Percentiles rank a stretch among this genome's conserved stretches.
These are phyloP conservation scores for Colletotrichum lindemuthianum DNA, from an alignment of 2,329 filamentous ascomycete genomes.

Conservation along the genomic window DNA sequence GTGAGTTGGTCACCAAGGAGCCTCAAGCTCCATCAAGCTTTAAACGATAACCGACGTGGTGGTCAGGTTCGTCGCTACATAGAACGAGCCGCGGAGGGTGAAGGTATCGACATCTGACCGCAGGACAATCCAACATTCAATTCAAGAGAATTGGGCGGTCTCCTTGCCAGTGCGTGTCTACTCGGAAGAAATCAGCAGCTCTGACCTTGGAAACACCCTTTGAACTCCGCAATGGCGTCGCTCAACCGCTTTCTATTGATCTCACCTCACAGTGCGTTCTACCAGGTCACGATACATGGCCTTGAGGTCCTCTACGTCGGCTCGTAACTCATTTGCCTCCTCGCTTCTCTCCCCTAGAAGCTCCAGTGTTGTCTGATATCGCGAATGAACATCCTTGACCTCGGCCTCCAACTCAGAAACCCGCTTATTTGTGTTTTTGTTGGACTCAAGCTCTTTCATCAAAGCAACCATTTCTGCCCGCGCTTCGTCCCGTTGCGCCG, in stretches of 20 bases:
- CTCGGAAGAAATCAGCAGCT: too few species aligned
- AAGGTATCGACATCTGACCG: constrained; percentile 74
- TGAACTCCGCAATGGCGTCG: background rate
- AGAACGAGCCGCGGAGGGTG: constrained; percentile 79
- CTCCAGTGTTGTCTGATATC: constrained; percentile 92
- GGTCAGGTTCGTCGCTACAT: constrained; percentile 79
- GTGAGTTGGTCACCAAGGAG: constrained; percentile 38
- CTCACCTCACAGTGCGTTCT: constrained; percentile 79
- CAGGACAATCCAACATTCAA: background rate
- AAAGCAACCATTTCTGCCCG: constrained; percentile 89
- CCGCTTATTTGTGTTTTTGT: constrained; percentile 67
- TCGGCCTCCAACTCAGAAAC: constrained; percentile 74
- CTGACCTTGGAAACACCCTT: background rate
- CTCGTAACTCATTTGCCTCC: constrained; percentile 86
- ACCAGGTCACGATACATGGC: constrained; percentile 95
- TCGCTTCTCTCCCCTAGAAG: constrained; percentile 98
- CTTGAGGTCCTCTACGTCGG: constrained; percentile 93
- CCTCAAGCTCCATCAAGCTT: background rate
- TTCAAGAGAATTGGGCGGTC: background rate
- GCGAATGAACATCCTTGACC: constrained; percentile 73
- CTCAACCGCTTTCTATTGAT: background rate
- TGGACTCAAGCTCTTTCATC: constrained; percentile 86
- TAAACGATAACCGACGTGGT: background rate
- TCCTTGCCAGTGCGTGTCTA: too few species aligned
- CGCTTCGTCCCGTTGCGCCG: constrained; percentile 89